phyloP scores from a whole-genome alignment of 768 basidiomycete genomes.

The Lactifluus hygrophoroides region DNA sequence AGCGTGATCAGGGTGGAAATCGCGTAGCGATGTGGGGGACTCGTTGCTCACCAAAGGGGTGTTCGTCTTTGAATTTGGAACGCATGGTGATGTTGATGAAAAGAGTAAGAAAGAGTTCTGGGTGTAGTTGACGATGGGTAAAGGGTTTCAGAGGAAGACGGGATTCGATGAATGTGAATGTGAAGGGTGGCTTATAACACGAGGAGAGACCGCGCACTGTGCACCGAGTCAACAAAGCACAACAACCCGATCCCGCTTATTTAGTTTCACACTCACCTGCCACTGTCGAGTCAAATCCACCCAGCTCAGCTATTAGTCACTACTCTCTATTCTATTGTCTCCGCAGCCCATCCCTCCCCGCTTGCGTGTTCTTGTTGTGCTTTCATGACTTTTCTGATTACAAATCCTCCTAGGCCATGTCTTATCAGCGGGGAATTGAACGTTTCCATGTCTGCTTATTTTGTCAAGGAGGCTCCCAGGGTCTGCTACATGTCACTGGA shows the following conservation, averaged over 20 bases:
- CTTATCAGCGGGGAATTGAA: too few relatives aligned
- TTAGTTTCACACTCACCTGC: background rate
- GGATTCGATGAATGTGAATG: background rate
- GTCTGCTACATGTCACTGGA: conserved; percentile 32
- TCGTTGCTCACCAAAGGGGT: conserved; percentile 78
- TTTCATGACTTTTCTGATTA: background rate
- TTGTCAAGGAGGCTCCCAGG: background rate
- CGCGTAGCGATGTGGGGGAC: conserved; percentile 24
- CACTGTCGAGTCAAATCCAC: too few relatives aligned
- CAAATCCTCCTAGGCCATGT: background rate
- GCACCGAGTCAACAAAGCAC: conserved; percentile 19
- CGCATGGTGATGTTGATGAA: conserved; percentile 44
- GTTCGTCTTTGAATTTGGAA: conserved; percentile 98
- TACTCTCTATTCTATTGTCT: background rate
- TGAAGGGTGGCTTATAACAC: conserved; percentile 14
- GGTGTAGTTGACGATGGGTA: conserved; percentile 15
- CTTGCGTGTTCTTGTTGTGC: background rate
- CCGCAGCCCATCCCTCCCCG: too few relatives aligned
- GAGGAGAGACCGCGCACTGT: background rate
- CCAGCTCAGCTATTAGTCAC: background rate
- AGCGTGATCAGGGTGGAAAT: conserved; percentile 30
- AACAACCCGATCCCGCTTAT: conserved; percentile 11
- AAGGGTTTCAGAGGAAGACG: background rate
- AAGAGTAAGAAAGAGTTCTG: background rate
- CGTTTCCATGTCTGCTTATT: background rate